Evolutionary conservation across 164 flowering plant genomes (phyloP).

Genomic region (Sextonia rubra): DNA sequence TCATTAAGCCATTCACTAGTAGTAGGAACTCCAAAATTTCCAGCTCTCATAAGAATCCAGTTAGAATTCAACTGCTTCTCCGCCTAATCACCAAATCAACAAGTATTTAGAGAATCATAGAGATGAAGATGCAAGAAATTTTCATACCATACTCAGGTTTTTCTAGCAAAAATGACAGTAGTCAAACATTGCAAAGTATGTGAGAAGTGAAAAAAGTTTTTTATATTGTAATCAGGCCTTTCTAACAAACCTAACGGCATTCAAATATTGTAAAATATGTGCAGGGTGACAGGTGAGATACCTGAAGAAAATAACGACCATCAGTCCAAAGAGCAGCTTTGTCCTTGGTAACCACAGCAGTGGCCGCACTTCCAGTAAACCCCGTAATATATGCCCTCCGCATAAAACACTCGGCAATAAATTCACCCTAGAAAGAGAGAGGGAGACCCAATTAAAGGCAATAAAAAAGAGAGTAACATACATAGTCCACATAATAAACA

Average conservation of each 20-base stretch:
- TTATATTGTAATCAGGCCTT: not conserved
- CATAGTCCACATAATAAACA: not conserved
- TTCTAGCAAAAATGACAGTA: not conserved
- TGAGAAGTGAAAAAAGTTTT: no score
- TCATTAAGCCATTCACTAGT: constrained; percentile 88
- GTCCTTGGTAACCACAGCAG: constrained; percentile 91
- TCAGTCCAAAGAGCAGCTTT: constrained; percentile 99
- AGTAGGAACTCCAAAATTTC: constrained; percentile 81
- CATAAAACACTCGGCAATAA: constrained; percentile 89
- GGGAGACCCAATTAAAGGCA: not conserved
- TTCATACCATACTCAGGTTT: no score
- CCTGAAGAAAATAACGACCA: constrained; percentile 98
- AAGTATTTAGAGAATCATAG: constrained; percentile 2
- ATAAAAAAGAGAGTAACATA: not conserved
- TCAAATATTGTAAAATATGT: not conserved
- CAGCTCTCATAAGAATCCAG: constrained; percentile 95
- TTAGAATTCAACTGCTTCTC: constrained; percentile 79
- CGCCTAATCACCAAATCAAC: constrained; percentile 45
- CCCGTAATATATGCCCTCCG: constrained; percentile 90
- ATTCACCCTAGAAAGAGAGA: constrained; percentile 64
- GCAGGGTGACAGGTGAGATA: constrained; percentile 4
- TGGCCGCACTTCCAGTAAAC: constrained; percentile 97
- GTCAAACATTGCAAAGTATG: no score
- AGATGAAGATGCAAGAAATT: not conserved
- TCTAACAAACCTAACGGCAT: not conserved